Base-by-base conservation (phyloP, 495 filamentous ascomycete genomes). In the Talaromyces adpressus region DNA sequence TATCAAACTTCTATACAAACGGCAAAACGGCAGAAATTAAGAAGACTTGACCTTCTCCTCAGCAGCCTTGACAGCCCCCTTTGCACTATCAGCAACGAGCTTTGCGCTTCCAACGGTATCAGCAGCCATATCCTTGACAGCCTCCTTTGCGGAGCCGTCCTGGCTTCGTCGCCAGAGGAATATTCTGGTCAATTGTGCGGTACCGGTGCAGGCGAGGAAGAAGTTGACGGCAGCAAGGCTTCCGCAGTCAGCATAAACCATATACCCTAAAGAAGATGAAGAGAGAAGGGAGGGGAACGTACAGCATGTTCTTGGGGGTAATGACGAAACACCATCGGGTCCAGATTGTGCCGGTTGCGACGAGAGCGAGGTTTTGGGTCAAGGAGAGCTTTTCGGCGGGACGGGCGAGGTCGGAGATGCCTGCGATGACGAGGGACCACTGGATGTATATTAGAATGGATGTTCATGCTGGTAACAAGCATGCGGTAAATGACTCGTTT, bases 271-370 rank as follows among this genome's bases (percentile, higher is more conserved):
- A 64, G 30, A 69, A 30, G 54, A 36, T 8, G 20, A 27, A 27
- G 1, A 27, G 57, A 39, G 27, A 11, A 29, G 20, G 58, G 34
- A 66, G 7, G 5, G 32, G 25, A 39, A 67, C 88, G 39, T 78
- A 93, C 91, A 96, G 87, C 65, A 89, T 79, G 80, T 98, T 98
- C 72, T 84, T 84, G 63, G 94, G 94, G 73, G 87, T 92, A 78
- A 98, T 98, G 72, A 98, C 89, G 74, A 97, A 82, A 81, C 94
- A 98, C 94, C 94, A 98, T 36, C 94, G 85, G 29, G 94, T 98
- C 94, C 94, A 98, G 81, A 98, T 98, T 49, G 85, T 74, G 60
- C 94, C 94, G n/a, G 94, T 98, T 60, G 84, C 82, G 65, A 86
- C 91, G 47, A 98, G 84, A 27, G 94, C 94, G 53, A 76, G 75